Evolutionary conservation across 208 protist genomes (phyloP).

Genomic region (Leishmania tarentolae): DNA sequence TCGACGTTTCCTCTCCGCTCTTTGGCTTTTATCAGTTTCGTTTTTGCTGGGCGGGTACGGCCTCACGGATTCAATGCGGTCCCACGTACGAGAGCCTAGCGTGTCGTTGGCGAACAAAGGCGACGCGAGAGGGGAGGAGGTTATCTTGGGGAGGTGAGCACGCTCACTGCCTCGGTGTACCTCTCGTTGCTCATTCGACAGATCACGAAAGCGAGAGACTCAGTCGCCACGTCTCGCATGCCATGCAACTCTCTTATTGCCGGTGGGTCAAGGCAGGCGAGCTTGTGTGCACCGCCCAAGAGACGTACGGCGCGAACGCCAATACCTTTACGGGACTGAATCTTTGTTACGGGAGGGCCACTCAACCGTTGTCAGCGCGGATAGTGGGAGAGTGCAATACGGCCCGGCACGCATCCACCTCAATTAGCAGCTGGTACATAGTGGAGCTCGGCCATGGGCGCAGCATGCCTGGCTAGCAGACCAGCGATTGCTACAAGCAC

Average conservation of each 20-base stretch:
- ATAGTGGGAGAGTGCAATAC: conserved; percentile 30
- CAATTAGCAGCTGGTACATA: conserved; percentile 52
- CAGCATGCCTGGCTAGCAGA: conserved; percentile 44
- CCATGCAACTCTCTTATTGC: not conserved
- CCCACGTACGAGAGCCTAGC: not conserved
- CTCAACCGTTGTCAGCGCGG: conserved; percentile 43
- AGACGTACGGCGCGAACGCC: conserved; percentile 48
- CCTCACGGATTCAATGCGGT: not conserved
- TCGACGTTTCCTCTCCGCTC: not conserved
- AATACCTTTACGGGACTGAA: conserved; percentile 63
- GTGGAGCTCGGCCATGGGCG: conserved; percentile 59
- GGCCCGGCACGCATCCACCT: conserved; percentile 30
- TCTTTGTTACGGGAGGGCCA: conserved; percentile 63
- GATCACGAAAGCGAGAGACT: conserved; percentile 33
- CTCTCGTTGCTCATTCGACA: not conserved
- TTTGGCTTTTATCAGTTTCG: not conserved
- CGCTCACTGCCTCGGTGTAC: not conserved
- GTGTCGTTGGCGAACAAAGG: not conserved
- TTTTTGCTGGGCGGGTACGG: not conserved
- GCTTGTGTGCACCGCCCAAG: conserved; percentile 34
- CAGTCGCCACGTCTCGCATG: conserved; percentile 44
- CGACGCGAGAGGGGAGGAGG: not conserved
- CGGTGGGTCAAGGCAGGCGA: not conserved
- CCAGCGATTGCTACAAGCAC: conserved; percentile 36
- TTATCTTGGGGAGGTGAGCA: not conserved